Conservation (phyloP, 2,329 filamentous ascomycete species). For the Didymella exigua region DNA sequence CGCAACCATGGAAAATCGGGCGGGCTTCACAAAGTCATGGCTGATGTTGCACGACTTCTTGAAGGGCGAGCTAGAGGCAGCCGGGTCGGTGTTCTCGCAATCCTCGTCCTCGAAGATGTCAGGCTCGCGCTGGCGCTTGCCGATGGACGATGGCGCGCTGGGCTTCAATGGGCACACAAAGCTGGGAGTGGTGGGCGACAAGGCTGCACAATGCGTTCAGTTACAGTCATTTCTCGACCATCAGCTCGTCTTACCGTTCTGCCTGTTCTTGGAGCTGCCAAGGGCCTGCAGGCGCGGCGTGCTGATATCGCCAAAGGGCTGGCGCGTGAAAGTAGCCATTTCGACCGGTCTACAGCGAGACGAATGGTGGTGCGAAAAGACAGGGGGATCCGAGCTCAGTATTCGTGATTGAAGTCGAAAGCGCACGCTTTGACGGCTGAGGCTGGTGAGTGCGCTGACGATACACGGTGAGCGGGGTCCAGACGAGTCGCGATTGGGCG, state of each 20-base stretch:
- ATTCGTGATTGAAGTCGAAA: background rate
- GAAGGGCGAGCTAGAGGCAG: constrained; percentile 55
- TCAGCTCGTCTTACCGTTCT: constrained; percentile 57
- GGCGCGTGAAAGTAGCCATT: constrained; percentile 60
- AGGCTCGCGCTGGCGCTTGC: constrained; percentile 55
- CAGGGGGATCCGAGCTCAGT: background rate
- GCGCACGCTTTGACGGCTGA: background rate
- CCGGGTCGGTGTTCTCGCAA: constrained; percentile 65
- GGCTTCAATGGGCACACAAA: constrained; percentile 44
- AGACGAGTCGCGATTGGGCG: constrained; percentile 1
- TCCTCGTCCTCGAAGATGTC: constrained; percentile 56
- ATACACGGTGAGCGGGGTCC: constrained; percentile 8
- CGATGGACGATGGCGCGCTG: constrained; percentile 33
- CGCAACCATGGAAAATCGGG: constrained; percentile 48
- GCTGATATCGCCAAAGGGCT: constrained; percentile 77
- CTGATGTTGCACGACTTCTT: constrained; percentile 58
- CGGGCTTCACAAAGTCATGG: constrained; percentile 48
- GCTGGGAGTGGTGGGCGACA: constrained; percentile 24
- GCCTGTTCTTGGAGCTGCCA: constrained; percentile 77
- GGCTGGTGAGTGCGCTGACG: constrained; percentile 3
- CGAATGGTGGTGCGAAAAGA: background rate
- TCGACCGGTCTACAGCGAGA: constrained; percentile 11
- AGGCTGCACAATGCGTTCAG: constrained; percentile 42
- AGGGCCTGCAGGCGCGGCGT: constrained; percentile 71
- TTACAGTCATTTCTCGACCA: background rate